Evolutionary conservation across 2,329 filamentous ascomycete species (phyloP).

Genomic region (Fusarium verticillioides): DNA sequence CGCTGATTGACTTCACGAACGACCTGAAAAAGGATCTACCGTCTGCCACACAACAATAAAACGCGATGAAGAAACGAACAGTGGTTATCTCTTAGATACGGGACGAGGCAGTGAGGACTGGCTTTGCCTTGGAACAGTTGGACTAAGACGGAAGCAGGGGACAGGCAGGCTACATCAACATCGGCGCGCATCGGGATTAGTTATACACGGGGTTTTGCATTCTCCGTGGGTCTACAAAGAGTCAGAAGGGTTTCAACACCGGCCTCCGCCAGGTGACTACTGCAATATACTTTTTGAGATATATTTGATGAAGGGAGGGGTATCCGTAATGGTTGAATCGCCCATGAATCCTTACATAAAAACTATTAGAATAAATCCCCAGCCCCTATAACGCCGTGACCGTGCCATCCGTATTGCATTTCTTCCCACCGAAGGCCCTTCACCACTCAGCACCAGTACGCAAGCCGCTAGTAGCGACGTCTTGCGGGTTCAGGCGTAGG

Average conservation of each 20-base stretch:
- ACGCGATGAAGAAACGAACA: slow-evolving; percentile 35
- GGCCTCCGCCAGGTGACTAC: slow-evolving; percentile 28
- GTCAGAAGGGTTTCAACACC: slow-evolving; percentile 45
- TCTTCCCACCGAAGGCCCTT: slow-evolving; percentile 11
- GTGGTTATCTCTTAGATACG: slow-evolving; percentile 27
- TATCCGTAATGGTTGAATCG: slow-evolving; percentile 32
- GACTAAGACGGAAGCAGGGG: slow-evolving; percentile 29
- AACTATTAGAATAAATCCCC: slow-evolving; percentile 30
- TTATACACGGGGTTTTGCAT: slow-evolving; percentile 43
- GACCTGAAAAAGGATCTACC: slow-evolving; percentile 65
- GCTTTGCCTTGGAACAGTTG: slow-evolving; percentile 35
- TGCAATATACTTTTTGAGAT: slow-evolving; percentile 19
- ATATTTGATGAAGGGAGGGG: slow-evolving; percentile 32
- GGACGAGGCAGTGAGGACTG: slow-evolving; percentile 20
- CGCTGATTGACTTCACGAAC: slow-evolving; percentile 66
- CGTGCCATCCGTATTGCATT: slow-evolving; percentile 26
- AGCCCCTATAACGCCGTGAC: slow-evolving; percentile 45
- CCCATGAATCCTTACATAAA: slow-evolving; percentile 35
- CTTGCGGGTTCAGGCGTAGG: slow-evolving; percentile 87
- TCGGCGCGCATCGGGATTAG: slow-evolving; percentile 42
- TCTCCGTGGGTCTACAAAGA: slow-evolving; percentile 41
- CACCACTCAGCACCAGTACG: slow-evolving; percentile 5
- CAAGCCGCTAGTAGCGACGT: slow-evolving; percentile 69
- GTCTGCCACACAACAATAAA: slow-evolving; percentile 40
- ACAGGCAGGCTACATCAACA: slow-evolving; percentile 38